Conservation (phyloP, 257 asterid species). For the Solanum sejunctum region DNA sequence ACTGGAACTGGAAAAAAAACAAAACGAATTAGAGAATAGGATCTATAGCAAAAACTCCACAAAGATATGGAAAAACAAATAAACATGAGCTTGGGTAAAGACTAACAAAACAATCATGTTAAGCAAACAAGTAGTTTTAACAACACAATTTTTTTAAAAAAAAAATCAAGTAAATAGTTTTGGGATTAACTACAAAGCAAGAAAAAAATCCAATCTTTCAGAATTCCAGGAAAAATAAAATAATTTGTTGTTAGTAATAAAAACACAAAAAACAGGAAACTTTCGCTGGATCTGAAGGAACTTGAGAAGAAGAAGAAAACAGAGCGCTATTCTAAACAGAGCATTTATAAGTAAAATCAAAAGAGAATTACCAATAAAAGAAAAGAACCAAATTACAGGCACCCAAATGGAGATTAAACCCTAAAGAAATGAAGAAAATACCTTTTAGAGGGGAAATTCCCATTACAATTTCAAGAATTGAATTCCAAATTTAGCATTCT, state of each 20-base stretch:
- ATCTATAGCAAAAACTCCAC: neutral
- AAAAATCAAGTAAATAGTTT: neutral
- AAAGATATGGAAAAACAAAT: neutral
- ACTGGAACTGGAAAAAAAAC: neutral
- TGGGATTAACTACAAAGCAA: neutral
- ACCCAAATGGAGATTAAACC: neutral
- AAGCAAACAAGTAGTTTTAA: neutral
- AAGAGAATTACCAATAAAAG: neutral
- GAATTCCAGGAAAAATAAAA: neutral
- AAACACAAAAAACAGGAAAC: neutral
- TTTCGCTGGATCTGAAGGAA: neutral
- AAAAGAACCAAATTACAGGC: neutral
- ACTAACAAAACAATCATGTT: neutral
- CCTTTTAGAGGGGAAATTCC: slow-evolving; percentile 13
- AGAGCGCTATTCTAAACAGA: neutral
- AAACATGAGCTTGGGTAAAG: neutral
- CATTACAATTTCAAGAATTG: slow-evolving; percentile 16
- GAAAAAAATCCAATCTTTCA: neutral
- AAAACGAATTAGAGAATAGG: neutral
- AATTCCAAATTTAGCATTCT: slow-evolving; percentile 1
- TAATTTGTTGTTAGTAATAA: neutral
- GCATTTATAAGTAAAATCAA: neutral
- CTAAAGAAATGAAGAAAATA: slow-evolving; percentile 6
- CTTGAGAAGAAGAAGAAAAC: neutral
- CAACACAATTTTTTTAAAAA: neutral